These are phyloP conservation scores for Fusarium concolor DNA, from an alignment of 2,329 filamentous ascomycete species.

Conservation along the genomic window DNA sequence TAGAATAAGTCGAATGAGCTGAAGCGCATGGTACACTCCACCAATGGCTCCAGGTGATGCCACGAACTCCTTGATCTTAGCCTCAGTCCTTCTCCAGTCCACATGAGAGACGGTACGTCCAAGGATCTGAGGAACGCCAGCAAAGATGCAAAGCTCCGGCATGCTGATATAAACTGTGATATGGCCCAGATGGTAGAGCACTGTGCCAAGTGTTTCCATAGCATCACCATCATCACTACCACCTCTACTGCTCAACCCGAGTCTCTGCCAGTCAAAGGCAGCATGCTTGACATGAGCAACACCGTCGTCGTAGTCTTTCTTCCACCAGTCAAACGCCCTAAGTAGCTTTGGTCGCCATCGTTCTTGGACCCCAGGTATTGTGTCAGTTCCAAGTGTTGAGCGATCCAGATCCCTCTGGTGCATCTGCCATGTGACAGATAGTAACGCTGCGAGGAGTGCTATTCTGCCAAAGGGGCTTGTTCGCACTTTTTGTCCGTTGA, in stretches of 20 bases:
- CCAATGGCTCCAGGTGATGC: constrained; percentile 46
- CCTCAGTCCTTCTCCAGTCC: constrained; percentile 46
- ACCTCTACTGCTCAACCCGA: constrained; percentile 42
- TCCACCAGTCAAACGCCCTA: constrained; percentile 47
- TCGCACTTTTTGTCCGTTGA: constrained; percentile 45
- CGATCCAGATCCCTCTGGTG: constrained; percentile 46
- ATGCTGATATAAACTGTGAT: constrained; percentile 48
- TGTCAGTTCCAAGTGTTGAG: constrained; percentile 43
- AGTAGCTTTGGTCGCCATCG: constrained; percentile 45
- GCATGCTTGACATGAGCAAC: constrained; percentile 45
- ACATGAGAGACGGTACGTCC: constrained; percentile 45
- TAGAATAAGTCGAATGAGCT: constrained; percentile 44
- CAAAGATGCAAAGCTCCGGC: constrained; percentile 47
- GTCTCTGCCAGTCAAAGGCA: constrained; percentile 46
- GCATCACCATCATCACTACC: constrained; percentile 47
- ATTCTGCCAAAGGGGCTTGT: constrained; percentile 47
- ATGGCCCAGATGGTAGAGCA: constrained; percentile 45
- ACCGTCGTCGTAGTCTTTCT: constrained; percentile 47
- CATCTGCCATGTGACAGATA: constrained; percentile 48
- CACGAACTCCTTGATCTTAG: constrained; percentile 47
- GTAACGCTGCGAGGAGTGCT: constrained; percentile 39
- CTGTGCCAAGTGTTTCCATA: constrained; percentile 45
- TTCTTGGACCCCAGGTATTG: constrained; percentile 45
- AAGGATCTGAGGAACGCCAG: constrained; percentile 44
- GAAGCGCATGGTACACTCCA: constrained; percentile 45